These are phyloP conservation scores for Trametes sanguinea DNA, from an alignment of 768 basidiomycete species.

Conservation along the genomic window DNA sequence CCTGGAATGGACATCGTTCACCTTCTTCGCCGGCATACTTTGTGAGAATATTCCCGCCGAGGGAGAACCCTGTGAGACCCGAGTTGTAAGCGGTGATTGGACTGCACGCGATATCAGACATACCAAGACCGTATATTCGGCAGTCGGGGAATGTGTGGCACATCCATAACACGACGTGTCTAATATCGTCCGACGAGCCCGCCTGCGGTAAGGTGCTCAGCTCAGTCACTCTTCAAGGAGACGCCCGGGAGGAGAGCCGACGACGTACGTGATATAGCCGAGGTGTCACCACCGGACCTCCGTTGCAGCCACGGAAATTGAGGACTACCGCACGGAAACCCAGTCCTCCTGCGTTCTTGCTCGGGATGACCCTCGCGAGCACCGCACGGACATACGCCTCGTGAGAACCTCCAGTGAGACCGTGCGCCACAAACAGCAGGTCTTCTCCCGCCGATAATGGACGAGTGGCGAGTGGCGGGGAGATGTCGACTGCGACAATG, in stretches of 20 bases:
- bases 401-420: slow-evolving; percentile 31
- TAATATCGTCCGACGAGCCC: slow-evolving; percentile 29
- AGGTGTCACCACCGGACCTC: slow-evolving; percentile 25
- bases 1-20: slow-evolving; percentile 24
- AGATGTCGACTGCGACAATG: slow-evolving; percentile 26
- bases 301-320: slow-evolving; percentile 31
- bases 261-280: slow-evolving; percentile 28
- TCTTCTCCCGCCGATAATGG: slow-evolving; percentile 17
- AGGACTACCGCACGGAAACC: slow-evolving; percentile 27
- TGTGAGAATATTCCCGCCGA: slow-evolving; percentile 28
- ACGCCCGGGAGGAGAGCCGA: not conserved
- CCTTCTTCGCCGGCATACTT: slow-evolving; percentile 31
- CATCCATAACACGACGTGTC: slow-evolving; percentile 24
- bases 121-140: slow-evolving; percentile 26
- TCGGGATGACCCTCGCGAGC: slow-evolving; percentile 14
- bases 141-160: slow-evolving; percentile 25
- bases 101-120: not conserved
- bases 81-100: not conserved
- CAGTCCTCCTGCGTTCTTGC: slow-evolving; percentile 15
- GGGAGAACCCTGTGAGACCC: slow-evolving; percentile 25
- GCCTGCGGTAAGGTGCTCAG: slow-evolving; percentile 16
- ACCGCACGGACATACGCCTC: slow-evolving; percentile 29
- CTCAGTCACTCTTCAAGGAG: not conserved
- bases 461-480: slow-evolving; percentile 20
- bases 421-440: slow-evolving; percentile 28